Evolutionary conservation across 768 basidiomycete genomes (phyloP).

Genomic region (Punctularia strigosozonata): DNA sequence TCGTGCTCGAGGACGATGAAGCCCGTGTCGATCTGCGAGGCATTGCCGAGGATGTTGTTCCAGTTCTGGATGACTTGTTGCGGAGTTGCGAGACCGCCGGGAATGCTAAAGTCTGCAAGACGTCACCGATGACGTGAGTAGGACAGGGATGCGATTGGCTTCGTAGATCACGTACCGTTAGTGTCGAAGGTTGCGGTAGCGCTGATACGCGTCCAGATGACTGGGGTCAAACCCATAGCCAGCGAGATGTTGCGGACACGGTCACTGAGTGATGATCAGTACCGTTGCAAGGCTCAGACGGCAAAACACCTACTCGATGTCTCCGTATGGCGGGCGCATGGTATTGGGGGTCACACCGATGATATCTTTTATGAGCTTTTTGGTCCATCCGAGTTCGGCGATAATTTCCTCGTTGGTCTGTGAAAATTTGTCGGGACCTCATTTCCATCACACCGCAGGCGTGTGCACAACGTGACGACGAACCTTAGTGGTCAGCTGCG

Average conservation of each 20-base stretch:
- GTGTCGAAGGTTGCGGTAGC: slow-evolving; percentile 59
- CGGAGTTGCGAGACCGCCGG: slow-evolving; percentile 45
- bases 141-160: neutral
- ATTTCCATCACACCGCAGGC: too few relatives aligned
- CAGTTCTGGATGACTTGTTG: slow-evolving; percentile 59
- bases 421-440: too few relatives aligned
- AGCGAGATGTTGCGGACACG: slow-evolving; percentile 75
- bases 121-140: neutral
- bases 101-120: slow-evolving; percentile 65
- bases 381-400: slow-evolving; percentile 82
- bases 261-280: slow-evolving; percentile 35
- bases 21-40: slow-evolving; percentile 45
- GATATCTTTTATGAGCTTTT: slow-evolving; percentile 75
- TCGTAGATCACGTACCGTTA: slow-evolving; percentile 28
- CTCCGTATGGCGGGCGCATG: slow-evolving; percentile 77
- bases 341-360: slow-evolving; percentile 66
- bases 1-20: slow-evolving; percentile 89
- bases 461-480: too few relatives aligned
- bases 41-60: slow-evolving; percentile 59
- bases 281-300: neutral
- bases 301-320: slow-evolving; percentile 44
- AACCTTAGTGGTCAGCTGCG: slow-evolving; percentile 58
- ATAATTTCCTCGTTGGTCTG: slow-evolving; percentile 71
- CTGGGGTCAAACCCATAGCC: slow-evolving; percentile 74
- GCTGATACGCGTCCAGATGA: slow-evolving; percentile 75